Evolutionary conservation across 2,329 filamentous ascomycete species (phyloP).

Genomic region (Penicillium sp.): DNA sequence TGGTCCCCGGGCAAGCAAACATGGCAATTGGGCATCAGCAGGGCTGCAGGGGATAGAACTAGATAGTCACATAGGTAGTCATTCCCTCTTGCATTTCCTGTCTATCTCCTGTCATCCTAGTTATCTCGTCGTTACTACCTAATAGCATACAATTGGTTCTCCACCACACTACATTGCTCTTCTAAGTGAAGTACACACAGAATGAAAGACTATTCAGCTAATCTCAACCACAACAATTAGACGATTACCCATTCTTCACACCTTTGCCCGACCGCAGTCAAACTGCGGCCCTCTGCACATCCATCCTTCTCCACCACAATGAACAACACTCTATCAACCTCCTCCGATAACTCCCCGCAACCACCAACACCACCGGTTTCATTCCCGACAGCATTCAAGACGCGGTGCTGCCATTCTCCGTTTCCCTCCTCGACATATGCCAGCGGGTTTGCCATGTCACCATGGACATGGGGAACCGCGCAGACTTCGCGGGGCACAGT

Average conservation of each 20-base stretch:
- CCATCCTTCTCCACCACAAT: conserved; percentile 9
- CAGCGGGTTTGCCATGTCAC: conserved; percentile 34
- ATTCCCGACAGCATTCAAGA: not conserved
- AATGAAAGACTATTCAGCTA: too few species aligned
- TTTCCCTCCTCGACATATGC: conserved; percentile 22
- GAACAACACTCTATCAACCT: conserved; percentile 15
- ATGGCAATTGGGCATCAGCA: too few species aligned
- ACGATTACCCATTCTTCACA: conserved; percentile 27
- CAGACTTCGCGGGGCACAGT: conserved; percentile 2
- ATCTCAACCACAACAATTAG: conserved; percentile 30
- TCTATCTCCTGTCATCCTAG: too few species aligned
- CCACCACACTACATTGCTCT: too few species aligned
- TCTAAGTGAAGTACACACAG: too few species aligned
- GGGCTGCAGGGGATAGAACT: too few species aligned
- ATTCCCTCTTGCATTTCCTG: too few species aligned
- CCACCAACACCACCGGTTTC: conserved; percentile 2
- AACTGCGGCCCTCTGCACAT: conserved; percentile 2
- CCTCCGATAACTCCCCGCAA: conserved; percentile 1
- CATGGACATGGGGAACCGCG: conserved; percentile 13
- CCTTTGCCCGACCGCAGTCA: conserved; percentile 21
- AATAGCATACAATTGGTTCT: too few species aligned
- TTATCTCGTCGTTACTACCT: too few species aligned
- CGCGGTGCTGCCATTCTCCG: conserved; percentile 9
- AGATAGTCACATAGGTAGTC: too few species aligned
- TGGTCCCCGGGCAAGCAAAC: too few species aligned